These are phyloP conservation scores for Ballota nigra DNA, from an alignment of 257 asterid genomes.

Conservation along the genomic window DNA sequence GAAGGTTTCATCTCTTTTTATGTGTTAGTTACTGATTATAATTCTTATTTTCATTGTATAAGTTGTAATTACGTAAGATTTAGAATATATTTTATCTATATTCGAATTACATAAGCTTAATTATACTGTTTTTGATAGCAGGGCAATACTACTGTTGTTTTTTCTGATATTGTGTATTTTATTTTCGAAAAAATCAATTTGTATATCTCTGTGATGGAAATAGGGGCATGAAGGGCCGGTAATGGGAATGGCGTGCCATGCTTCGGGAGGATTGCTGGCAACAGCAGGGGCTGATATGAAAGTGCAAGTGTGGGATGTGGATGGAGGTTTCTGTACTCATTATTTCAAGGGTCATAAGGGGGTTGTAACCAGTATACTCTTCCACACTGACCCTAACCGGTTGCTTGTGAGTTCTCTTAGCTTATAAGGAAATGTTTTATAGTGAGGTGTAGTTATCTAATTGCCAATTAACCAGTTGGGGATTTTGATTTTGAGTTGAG, in stretches of 20 bases:
- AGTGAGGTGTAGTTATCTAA: background rate
- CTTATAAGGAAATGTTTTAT: background rate
- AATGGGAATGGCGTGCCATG: conserved; percentile 90
- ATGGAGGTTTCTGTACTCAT: conserved; percentile 95
- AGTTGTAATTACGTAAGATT: background rate
- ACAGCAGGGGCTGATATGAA: conserved; percentile 97
- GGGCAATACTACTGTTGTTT: background rate
- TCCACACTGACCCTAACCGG: conserved; percentile 77
- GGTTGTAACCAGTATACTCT: conserved; percentile 71
- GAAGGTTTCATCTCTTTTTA: conserved; percentile 54
- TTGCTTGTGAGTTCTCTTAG: conserved; percentile 59
- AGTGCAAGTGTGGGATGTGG: conserved; percentile 96
- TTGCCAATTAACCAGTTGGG: conserved; percentile 2
- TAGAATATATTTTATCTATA: background rate
- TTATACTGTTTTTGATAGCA: background rate
- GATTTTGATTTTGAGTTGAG: background rate
- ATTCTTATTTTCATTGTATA: background rate
- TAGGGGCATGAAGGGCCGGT: conserved; percentile 98
- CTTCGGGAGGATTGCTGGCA: conserved; percentile 93
- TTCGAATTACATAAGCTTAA: background rate
- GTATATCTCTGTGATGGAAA: background rate
- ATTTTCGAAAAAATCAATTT: no score
- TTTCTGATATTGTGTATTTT: background rate
- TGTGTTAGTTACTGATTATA: background rate
- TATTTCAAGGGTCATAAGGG: conserved; percentile 96